Evolutionary conservation across 257 asterid species (phyloP), one percentile per base, ranked within the genome.

Genomic region (Solanum lignicaule): DNA sequence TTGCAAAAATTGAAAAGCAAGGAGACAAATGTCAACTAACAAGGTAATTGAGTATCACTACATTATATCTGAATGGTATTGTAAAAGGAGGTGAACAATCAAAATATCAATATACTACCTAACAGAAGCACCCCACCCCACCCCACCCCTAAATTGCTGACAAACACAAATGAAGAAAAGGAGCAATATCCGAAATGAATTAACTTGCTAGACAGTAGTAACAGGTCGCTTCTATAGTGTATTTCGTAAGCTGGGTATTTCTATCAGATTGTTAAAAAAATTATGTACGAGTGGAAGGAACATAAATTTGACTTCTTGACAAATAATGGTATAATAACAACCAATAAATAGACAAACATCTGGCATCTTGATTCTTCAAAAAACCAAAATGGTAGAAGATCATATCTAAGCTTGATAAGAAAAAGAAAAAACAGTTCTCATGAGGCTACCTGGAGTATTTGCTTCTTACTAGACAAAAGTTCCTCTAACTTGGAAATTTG

Each of bases 401-500:
- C 11, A 5, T 18, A 81, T 29, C 68, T 81, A 46, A 9, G 85
- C 41, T 29, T 36, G 52, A 78, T 23, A 25, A 86, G 48, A 35
- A 33, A 48, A 55, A 73, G 48, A 39, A 10, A 60, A 79, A 23
- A 16, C 2, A 39, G 20, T 52, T 83, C 81, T 39, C 86, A 66
- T 35, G 72, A 78, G 89, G 75, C 46, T 91, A 96, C 99, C 98
- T 97, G 93, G 69, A 95, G 93, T 87, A 97, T 93, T 90, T 90
- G 88, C 87, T 90, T 92, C 93, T 94, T 92, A 93, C 96, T 96
- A 41, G 99, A 96, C 88, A 97, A 93, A 91, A 97, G 98, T 86
- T 96, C 96, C 86, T 92, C 91, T 85, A 96, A 91, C 94, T 93
- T 96, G 88, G 93, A 89, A 88, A 97, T 94, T 90, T 97, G 98